Base-by-base conservation (phyloP, 331 rosid species). In the Malus hybrid region DNA sequence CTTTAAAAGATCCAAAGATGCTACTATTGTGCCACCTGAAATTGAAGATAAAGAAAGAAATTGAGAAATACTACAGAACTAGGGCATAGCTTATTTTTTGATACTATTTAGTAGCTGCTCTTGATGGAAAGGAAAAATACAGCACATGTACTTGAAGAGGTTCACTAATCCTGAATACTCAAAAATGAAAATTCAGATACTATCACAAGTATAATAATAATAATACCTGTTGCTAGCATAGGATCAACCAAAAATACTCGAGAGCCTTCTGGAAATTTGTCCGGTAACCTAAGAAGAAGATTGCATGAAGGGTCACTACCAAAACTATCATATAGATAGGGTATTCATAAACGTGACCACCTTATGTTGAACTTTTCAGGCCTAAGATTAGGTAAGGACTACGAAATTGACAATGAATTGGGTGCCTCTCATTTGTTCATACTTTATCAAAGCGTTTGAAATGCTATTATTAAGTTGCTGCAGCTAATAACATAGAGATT, bases 201-300 rank as follows among this genome's bases (percentile, higher is more conserved):
- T 62, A 68, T 50, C 71, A 79, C 7, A n/a, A 70, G 79, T 53
- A 39, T 3, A 30, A 30, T 63, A 81, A 19, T 30, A 62, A 30
- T 60, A 13, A 68, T 77, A 89, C 97, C 99, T 64, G 99, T 94
- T 70, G 99, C 99, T 60, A 94, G 87, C 97, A 94, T 92, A n/a
- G 99, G 97, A 84, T 94, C 99, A 28, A 90, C 92, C 70, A 92
- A 83, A 81, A 92, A 90, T 71, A 92, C 86, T 76, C 93, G 89
- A 76, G 91, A 88, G 60, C 88, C 92, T 83, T 89, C 97, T 0
- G 92, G 81, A 83, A 94, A 90, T 50, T 82, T 85, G 19, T 84
- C 91, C 0, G 99, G 99, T 77, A 94, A 74, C 92, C 99, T 94
- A 77, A 29, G 29, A 71, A 75, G 74, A 80, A 74, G 13, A 73